Base-by-base conservation (phyloP, 106 monocot genomes). In the Dioscorea alata region DNA sequence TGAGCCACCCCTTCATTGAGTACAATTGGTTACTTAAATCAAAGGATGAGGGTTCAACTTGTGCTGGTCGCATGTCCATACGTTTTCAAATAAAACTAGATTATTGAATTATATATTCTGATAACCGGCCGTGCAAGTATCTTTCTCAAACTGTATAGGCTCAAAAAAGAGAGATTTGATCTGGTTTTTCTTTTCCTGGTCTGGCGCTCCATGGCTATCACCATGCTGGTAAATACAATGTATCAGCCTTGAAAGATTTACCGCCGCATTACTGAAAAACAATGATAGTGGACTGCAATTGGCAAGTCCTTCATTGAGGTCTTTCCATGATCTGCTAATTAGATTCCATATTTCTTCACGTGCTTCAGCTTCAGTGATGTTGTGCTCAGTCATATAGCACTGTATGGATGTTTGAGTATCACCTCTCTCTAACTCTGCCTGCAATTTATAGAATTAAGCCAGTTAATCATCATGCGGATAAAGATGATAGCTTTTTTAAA, bases 391-490 rank as follows among this genome's bases (percentile, higher is more conserved):
- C 80, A 80, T 84, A 73, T 73, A 80, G 57, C 79, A 80, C 32
- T 76, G 70, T 32, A 84, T 69, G 32, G 79, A 75, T 75, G 71
- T 79, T 65, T 79, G 66, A 23, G 67, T 33, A 51, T 76, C 83
- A 4, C 83, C 83, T 75, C 79, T 79, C 73, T 79, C 76, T 49
- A 53, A 63, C 68, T 84, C 84, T n/a, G 61, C 80, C 84, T 84
- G 61, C 50, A 78, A 64, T 48, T 56, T 15, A 4, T 14, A 28
- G 22, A 20, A 22, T 42, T 60, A n/a, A 4, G 31, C 23, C 35
- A 62, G 61, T 28, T 48, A 28, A 28, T 28, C 23, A 59, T 23
- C 1, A 2, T 19, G 0, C 42, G 16, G 48, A 32, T n/a, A 35
- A 57, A 16, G 13, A 3, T 32, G 2, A 10, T 13, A 16, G 12